A percentile compares a stretch with the other conserved stretches of the same genome.
These are phyloP conservation scores for Sporothrix phasma DNA, from an alignment of 2,329 filamentous ascomycete species.

Conservation along the genomic window DNA sequence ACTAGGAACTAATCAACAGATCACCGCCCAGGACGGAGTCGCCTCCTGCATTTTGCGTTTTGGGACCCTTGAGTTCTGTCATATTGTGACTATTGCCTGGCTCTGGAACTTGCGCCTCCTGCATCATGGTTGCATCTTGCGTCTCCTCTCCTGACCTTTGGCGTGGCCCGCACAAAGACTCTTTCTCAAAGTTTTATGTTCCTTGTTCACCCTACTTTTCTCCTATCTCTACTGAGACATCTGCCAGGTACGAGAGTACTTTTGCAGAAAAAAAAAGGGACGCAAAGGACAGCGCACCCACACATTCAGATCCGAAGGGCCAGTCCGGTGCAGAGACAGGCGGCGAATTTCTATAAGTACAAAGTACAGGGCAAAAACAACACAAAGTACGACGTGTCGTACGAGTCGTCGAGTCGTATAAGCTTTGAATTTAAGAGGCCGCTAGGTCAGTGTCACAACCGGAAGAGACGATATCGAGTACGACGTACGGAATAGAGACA, in stretches of 20 bases:
- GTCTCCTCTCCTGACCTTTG: background rate
- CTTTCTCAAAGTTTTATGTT: background rate
- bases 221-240: background rate
- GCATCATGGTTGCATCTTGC: background rate
- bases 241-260: conserved; percentile 4
- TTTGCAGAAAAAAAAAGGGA: conserved; percentile 3
- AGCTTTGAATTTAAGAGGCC: too few species aligned
- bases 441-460: background rate
- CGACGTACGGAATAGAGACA: background rate
- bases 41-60: background rate
- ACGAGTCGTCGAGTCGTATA: background rate
- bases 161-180: background rate
- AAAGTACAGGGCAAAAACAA: background rate
- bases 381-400: background rate
- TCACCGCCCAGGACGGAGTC: background rate
- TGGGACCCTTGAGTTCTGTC: too few species aligned
- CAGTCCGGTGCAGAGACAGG: background rate
- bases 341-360: background rate
- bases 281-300: background rate
- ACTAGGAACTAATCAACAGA: background rate
- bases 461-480: too few species aligned
- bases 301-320: background rate
- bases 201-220: background rate
- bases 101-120: background rate
- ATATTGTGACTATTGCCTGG: background rate